Percentiles rank a stretch among this genome's conserved stretches.
These are phyloP conservation scores for Cercospora berteroae DNA, from an alignment of 2,329 filamentous ascomycete genomes.

Conservation along the genomic window DNA sequence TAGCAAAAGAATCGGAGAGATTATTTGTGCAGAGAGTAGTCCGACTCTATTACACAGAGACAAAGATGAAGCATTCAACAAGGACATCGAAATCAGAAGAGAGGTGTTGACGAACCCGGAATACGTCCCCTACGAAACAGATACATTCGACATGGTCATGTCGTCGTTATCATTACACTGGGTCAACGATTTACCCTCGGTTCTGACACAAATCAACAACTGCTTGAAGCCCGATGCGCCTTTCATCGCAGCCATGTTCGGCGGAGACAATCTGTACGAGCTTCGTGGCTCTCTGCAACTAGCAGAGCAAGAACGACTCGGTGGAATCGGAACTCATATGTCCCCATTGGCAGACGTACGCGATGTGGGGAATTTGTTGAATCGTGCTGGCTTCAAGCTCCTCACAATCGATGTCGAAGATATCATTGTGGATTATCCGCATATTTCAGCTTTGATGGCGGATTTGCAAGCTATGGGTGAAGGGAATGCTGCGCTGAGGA, in stretches of 20 bases:
- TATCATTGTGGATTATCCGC: constrained; percentile 90
- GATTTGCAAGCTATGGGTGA: constrained; percentile 97
- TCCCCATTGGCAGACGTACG: constrained; percentile 89
- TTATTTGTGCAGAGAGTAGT: constrained; percentile 82
- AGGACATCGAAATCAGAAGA: constrained; percentile 67
- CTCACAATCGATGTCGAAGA: constrained; percentile 96
- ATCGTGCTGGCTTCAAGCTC: constrained; percentile 88
- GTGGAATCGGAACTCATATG: constrained; percentile 87
- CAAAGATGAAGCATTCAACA: constrained; percentile 69
- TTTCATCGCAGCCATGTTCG: constrained; percentile 94
- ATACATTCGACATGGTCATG: constrained; percentile 83
- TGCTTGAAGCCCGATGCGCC: constrained; percentile 86
- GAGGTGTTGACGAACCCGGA: constrained; percentile 74
- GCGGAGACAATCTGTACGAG: constrained; percentile 91
- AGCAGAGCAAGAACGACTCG: constrained; percentile 82
- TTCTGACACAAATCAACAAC: constrained; percentile 80
- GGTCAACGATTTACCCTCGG: constrained; percentile 91
- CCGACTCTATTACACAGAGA: constrained; percentile 77
- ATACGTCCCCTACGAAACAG: constrained; percentile 69
- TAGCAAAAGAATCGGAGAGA: constrained; percentile 65
- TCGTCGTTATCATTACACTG: constrained; percentile 90
- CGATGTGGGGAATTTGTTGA: constrained; percentile 83
- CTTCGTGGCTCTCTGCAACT: constrained; percentile 89
- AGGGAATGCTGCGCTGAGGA: constrained; percentile 80
- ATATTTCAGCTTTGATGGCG: constrained; percentile 85